These are phyloP conservation scores for Gloeophyllum trabeum DNA, from an alignment of 768 basidiomycete species.

Conservation along the genomic window DNA sequence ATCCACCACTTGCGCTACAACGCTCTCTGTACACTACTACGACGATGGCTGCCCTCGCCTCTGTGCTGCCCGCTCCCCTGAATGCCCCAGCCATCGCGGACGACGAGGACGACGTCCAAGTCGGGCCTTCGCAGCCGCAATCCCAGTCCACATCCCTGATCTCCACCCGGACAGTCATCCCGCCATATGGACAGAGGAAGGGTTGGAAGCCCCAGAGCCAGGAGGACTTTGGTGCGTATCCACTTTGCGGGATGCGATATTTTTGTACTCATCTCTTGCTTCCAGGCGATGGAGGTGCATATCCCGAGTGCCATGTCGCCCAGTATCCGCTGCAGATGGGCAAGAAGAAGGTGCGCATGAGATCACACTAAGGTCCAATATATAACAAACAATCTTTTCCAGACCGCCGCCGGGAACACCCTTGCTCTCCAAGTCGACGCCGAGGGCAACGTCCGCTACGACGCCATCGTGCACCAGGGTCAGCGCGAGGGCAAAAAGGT, in stretches of 20 bases:
- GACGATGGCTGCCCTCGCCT: background rate
- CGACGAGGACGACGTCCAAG: constrained; percentile 45
- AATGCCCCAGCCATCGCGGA: constrained; percentile 41
- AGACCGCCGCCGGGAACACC: constrained; percentile 90
- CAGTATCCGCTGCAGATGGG: constrained; percentile 97
- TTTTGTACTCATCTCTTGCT: constrained; percentile 5
- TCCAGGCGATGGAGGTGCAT: constrained; percentile 80
- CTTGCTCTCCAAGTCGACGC: constrained; percentile 93
- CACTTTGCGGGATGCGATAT: constrained; percentile 4
- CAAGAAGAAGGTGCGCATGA: constrained; percentile 69
- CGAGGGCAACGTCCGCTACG: constrained; percentile 94
- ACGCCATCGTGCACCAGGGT: constrained; percentile 94
- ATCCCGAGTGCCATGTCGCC: constrained; percentile 93
- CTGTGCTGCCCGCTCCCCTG: constrained; percentile 48
- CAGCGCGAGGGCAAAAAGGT: constrained; percentile 78
- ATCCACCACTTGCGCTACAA: too few relatives aligned
- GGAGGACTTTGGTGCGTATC: constrained; percentile 70
- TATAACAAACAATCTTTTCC: constrained; percentile 4
- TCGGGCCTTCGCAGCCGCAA: constrained; percentile 10
- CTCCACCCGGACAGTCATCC: constrained; percentile 41
- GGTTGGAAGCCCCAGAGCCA: constrained; percentile 80
- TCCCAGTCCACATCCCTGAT: constrained; percentile 17
- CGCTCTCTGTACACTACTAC: too few relatives aligned
- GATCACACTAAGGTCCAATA: background rate
- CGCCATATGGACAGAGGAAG: constrained; percentile 76